Percentiles rank a stretch among this genome's conserved stretches.
These are phyloP conservation scores for Baeospora myosura DNA, from an alignment of 1,284 basidiomycete species.

Conservation along the genomic window DNA sequence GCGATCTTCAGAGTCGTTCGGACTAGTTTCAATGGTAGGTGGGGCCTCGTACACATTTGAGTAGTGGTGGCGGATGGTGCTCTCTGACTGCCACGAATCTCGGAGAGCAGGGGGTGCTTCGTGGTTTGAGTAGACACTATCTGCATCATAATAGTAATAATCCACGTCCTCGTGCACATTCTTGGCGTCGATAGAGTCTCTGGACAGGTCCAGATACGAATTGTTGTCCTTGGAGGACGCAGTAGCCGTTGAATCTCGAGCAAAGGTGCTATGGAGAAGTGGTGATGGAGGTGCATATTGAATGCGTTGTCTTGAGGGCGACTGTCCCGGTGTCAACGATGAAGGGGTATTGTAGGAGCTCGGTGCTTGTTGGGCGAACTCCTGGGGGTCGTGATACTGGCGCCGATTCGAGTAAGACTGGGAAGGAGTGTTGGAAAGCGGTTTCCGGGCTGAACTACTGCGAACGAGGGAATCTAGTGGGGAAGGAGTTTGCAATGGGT, in stretches of 20 bases:
- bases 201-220: slow-evolving; percentile 21
- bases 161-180: slow-evolving; percentile 28
- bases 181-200: slow-evolving; percentile 25
- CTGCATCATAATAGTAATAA: slow-evolving; percentile 26
- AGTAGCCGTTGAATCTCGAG: slow-evolving; percentile 43
- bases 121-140: slow-evolving; percentile 30
- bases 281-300: slow-evolving; percentile 39
- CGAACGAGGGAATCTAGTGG: slow-evolving; percentile 32
- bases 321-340: not conserved
- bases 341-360: not conserved
- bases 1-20: no score
- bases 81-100: slow-evolving; percentile 27
- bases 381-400: no score
- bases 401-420: slow-evolving; percentile 17
- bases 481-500: slow-evolving; percentile 19
- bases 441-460: slow-evolving; percentile 28
- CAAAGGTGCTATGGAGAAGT: slow-evolving; percentile 55
- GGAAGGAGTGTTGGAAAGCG: no score
- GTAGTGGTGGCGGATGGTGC: not conserved
- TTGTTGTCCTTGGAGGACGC: slow-evolving; percentile 28
- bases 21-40: no score
- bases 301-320: not conserved
- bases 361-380: not conserved
- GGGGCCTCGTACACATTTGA: not conserved
- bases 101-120: slow-evolving; percentile 18